Base-by-base conservation (phyloP, 305 asterid species). In the Fraxinus greggii region DNA sequence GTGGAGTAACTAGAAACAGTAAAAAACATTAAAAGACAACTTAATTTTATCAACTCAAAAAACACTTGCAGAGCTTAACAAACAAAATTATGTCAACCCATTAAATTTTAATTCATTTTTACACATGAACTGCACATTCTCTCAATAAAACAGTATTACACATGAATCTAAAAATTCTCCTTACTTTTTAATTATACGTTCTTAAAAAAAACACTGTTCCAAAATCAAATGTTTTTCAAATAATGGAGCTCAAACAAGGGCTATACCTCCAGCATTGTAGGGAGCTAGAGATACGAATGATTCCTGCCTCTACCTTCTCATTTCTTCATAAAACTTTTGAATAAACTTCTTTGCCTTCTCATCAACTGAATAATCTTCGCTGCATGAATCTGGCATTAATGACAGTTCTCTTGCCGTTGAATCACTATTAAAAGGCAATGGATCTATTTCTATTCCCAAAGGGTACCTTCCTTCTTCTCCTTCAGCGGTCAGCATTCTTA, bases 321-420 rank as follows among this genome's bases (percentile, higher is more conserved):
- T 90, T 45, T 92, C 91, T 75, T 89, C 85, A 86, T 92, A 92
- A 76, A 89, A 92, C 70, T 84, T 90, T 88, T 83, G 89, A 81
- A 90, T 92, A 69, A 92, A 92, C 42, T 80, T 89, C 88, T 90
- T 92, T 65, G 97, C 93, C 72, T 87, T 90, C 82, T 90, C 93
- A 84, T 92, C 94, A 84, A 92, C 88, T 31, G 85, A 85, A 23
- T 74, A 82, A 7, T 81, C 82, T 21, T 59, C 84, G 0, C 76
- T 32, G 48, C 80, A 24, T 61, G 63, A 69, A 33, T 85, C 87
- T 28, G 78, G 29, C 23, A 4, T 1, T 17, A 73, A 82, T n/a
- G n/a, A 48, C 36, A 75, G 26, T 19, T 83, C 77, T 79, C 59
- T 40, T 5, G 21, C 48, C 65, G 28, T 17, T 17, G 61, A 73